These are phyloP conservation scores for Fusarium chuoi DNA, from an alignment of 2,329 filamentous ascomycete species.

Conservation along the genomic window DNA sequence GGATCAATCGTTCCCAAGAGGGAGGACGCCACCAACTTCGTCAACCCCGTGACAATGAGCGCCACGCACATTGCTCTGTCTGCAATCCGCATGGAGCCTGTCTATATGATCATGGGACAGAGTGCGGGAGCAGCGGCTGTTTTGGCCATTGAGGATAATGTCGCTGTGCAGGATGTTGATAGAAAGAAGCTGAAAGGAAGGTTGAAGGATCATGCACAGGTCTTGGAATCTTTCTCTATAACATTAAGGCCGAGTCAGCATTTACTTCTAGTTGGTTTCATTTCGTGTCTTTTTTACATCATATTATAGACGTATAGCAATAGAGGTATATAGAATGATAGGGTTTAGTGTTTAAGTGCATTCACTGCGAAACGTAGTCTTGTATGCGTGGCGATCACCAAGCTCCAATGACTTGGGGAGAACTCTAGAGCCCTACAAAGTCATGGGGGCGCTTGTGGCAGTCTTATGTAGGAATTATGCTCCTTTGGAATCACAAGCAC, in stretches of 20 bases:
- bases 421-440: too few relatives aligned
- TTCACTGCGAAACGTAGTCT: background rate
- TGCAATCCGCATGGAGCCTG: slow-evolving; percentile 20
- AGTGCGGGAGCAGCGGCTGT: slow-evolving; percentile 25
- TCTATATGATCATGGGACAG: slow-evolving; percentile 25
- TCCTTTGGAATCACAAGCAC: background rate
- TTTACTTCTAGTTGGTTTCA: background rate
- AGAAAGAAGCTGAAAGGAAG: background rate
- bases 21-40: slow-evolving; percentile 18
- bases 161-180: slow-evolving; percentile 24
- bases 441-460: too few relatives aligned
- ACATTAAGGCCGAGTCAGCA: background rate
- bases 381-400: background rate
- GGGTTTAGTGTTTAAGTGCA: background rate
- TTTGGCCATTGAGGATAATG: slow-evolving; percentile 25
- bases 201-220: slow-evolving; percentile 5
- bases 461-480: background rate
- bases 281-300: background rate
- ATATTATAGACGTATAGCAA: background rate
- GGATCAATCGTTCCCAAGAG: slow-evolving; percentile 1
- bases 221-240: background rate
- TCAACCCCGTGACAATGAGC: slow-evolving; percentile 21
- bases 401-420: too few relatives aligned
- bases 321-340: background rate
- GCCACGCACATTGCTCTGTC: slow-evolving; percentile 18